These are phyloP conservation scores for Vanilla planifolia DNA, from an alignment of 106 monocot genomes.

Conservation along the genomic window DNA sequence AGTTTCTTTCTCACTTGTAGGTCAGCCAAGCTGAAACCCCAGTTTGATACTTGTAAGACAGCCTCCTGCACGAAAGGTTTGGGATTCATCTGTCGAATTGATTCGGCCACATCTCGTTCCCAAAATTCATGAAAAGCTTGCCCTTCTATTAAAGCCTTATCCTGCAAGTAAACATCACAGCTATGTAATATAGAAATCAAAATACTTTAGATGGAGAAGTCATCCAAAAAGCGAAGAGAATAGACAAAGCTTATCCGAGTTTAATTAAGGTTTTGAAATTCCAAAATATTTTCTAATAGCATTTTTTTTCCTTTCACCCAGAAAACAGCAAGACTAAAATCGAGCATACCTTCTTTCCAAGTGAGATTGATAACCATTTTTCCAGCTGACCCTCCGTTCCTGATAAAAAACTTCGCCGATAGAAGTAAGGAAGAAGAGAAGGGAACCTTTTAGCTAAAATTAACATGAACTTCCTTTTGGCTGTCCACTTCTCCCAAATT, in stretches of 20 bases:
- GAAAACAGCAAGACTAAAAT: neutral
- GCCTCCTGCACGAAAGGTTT: conserved; percentile 88
- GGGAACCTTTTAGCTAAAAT: conserved; percentile 82
- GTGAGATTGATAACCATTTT: conserved; percentile 67
- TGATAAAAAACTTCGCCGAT: conserved; percentile 72
- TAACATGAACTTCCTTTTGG: conserved; percentile 81
- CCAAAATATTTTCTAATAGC: neutral
- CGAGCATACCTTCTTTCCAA: conserved; percentile 69
- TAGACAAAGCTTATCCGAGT: neutral
- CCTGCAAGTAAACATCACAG: conserved; percentile 53
- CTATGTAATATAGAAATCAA: neutral
- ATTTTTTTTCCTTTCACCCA: neutral
- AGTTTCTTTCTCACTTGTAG: conserved; percentile 75
- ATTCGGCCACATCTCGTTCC: conserved; percentile 87
- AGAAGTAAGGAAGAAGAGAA: conserved; percentile 70
- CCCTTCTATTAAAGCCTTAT: conserved; percentile 59
- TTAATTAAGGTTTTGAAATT: neutral
- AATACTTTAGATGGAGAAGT: no score
- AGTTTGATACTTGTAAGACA: conserved; percentile 79
- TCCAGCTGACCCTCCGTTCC: conserved; percentile 74
- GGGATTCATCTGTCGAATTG: conserved; percentile 63
- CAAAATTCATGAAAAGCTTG: conserved; percentile 63
- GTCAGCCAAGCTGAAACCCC: conserved; percentile 89
- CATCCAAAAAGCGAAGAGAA: neutral
- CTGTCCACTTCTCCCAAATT: conserved; percentile 84